phyloP scores from a whole-genome alignment of 2,329 filamentous ascomycete genomes.

The Alternaria gansuensis region DNA sequence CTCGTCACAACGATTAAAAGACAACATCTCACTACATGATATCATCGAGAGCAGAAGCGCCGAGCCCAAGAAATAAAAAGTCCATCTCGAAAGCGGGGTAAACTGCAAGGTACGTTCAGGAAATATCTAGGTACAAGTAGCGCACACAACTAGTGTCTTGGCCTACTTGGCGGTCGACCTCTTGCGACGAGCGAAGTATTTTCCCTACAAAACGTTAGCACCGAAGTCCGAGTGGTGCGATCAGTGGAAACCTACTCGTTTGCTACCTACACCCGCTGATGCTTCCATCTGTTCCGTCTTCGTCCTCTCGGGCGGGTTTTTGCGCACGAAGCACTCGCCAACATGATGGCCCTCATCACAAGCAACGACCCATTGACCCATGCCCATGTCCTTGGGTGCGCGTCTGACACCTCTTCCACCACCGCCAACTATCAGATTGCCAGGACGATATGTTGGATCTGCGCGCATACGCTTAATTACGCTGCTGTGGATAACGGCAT shows the following conservation, averaged over 20 bases:
- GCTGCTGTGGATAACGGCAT: slow-evolving; percentile 75
- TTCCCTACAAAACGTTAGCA: background rate
- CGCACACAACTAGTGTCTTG: slow-evolving; percentile 1
- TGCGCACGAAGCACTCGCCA: slow-evolving; percentile 71
- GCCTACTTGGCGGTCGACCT: slow-evolving; percentile 6
- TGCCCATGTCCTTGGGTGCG: slow-evolving; percentile 70
- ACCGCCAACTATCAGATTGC: slow-evolving; percentile 81
- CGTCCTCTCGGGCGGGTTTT: slow-evolving; percentile 26
- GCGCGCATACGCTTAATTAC: slow-evolving; percentile 75
- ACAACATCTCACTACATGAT: background rate
- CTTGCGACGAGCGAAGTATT: slow-evolving; percentile 5
- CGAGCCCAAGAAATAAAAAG: background rate
- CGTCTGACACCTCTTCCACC: slow-evolving; percentile 73
- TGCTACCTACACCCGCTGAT: background rate
- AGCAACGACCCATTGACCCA: slow-evolving; percentile 74
- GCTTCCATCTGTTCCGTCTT: slow-evolving; percentile 15
- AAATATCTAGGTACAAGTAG: slow-evolving; percentile 1
- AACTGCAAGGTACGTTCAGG: background rate
- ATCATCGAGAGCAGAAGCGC: background rate
- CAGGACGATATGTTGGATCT: slow-evolving; percentile 73
- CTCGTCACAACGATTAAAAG: background rate
- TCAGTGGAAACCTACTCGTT: background rate
- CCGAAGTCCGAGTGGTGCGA: background rate
- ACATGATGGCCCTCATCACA: slow-evolving; percentile 72
- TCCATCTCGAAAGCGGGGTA: background rate